Evolutionary conservation across 2,329 filamentous ascomycete species (phyloP), one percentile per base, ranked within the genome.

Genomic region (Trichoderma aggressivum): DNA sequence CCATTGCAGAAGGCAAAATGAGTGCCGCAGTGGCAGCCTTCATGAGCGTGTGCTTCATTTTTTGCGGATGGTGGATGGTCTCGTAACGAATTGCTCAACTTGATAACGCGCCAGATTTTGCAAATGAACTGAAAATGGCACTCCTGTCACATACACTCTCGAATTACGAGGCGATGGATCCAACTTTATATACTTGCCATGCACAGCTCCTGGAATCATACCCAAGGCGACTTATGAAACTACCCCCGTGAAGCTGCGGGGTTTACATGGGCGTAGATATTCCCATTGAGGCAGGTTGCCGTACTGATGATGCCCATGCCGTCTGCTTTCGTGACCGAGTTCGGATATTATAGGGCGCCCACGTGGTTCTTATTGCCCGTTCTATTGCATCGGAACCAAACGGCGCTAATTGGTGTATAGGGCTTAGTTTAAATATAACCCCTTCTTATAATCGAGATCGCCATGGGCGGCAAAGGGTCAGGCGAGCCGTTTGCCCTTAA

Each of bases 251-350:
- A 34, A 12, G 3, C 11, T 68, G 53, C 53, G 55, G 55, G 55
- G 36, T 16, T 24, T 26, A 7, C 2, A 11, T 55, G 24, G 24
- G 10, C 18, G 64, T 26, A 58, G 30, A 1, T n/a, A 14, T 47
- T 50, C 55, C 14, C 7, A 28, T 60, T 50, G 2, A 36, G 63
- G 30, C 50, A 66, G 50, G 63, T 58, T 66, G 21, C 12, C 12
- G 16, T 43, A 6, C 14, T 26, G 26, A 28, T n/a, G 8, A 34
- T 50, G 5, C 30, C 7, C 7, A 30, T 36, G 8, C 3, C 14
- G 3, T 28, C 65, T 60, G 8, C 28, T 50, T 67, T 34, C 28
- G 65, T 68, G 55, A 68, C 65, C 65, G 65, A 68, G 12, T 43
- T 24, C 26, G 7, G 21, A 28, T 47, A 6, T 30, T 8, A 18